Conservation (phyloP, 2,329 filamentous ascomycete genomes). For the Amauroascus verrucosus region DNA sequence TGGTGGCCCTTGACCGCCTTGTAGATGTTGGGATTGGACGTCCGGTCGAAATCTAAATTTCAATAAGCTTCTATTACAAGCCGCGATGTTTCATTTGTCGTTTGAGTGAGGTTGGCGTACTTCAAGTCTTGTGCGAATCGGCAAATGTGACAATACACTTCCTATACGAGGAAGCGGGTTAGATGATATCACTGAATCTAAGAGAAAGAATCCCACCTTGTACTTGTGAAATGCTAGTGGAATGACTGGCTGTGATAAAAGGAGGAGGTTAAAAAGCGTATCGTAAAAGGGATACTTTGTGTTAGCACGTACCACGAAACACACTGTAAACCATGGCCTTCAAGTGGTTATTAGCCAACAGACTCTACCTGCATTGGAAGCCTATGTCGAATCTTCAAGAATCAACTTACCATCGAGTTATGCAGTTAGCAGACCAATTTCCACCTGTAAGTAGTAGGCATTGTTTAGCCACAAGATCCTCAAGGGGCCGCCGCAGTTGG, state of each 20-base stretch:
- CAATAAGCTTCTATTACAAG: constrained; percentile 1
- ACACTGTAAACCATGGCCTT: constrained; percentile 30
- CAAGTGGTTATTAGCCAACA: neutral
- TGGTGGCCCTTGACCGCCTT: constrained; percentile 9
- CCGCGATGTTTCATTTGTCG: neutral
- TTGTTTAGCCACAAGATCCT: neutral
- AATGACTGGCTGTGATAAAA: constrained; percentile 22
- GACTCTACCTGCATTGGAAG: neutral
- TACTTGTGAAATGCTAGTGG: constrained; percentile 27
- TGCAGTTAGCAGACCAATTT: constrained; percentile 29
- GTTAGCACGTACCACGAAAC: constrained; percentile 24
- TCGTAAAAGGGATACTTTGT: too few relatives aligned
- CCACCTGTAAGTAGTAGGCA: constrained; percentile 19
- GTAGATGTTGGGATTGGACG: constrained; percentile 16
- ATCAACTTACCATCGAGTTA: constrained; percentile 23
- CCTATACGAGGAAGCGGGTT: constrained; percentile 11
- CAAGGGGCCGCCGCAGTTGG: neutral
- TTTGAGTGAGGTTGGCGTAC: constrained; percentile 7
- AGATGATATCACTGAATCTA: neutral
- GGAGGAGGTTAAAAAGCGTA: too few relatives aligned
- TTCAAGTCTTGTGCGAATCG: constrained; percentile 18
- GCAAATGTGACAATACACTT: constrained; percentile 19
- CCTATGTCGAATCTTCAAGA: neutral
- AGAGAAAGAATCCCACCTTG: constrained; percentile 39
- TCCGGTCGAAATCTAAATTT: constrained; percentile 16